Base-by-base conservation (phyloP, 495 filamentous ascomycete species). In the Lasiosphaeris hirsuta region DNA sequence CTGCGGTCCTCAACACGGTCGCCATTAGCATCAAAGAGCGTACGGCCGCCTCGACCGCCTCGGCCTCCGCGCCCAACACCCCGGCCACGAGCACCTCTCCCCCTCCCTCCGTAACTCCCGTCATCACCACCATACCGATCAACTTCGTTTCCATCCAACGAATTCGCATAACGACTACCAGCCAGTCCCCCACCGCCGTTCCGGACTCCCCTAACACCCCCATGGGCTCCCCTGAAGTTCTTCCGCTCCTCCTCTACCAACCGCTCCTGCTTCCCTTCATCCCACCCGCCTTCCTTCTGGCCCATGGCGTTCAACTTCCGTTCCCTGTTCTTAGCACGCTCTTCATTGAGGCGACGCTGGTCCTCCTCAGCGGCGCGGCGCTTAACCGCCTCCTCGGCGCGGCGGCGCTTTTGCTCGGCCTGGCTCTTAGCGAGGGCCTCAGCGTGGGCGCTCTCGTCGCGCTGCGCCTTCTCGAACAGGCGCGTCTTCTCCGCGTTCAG, bases 391-490 rank as follows among this genome's bases (percentile, higher is more conserved):
- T 78, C 76, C 34, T 78, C 77, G 1, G 70, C 71, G 30, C 69
- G 68, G 8, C 79, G 76, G 47, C 64, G 69, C 17, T 74, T 70
- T 45, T 76, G 75, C 51, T 78, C 76, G 49, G 80, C 78, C 70
- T 81, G 76, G 6, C 75, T 74, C 52, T 74, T 71, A 45, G 75
- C 77, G 50, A 77, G 72, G n/a, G 78, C 77, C 34, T 70, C 68
- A 23, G 78, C 79, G 50, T 81, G 78, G 54, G 74, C 76, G 23
- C 62, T 66, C 59, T 75, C 78, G 64, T 83, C 80, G 44, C 74
- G 74, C 64, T 81, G 74, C 6, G 72, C 75, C 50, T 75, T 69
- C 57, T 81, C 77, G 51, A 78, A 79, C 11, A 72, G 75, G 36
- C 76, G 76, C 55, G 73, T 74, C 63, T 76, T 77, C 39, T 77